Evolutionary conservation across 2,329 filamentous ascomycete genomes (phyloP).

Genomic region (Ceratocystiopsis sp.): DNA sequence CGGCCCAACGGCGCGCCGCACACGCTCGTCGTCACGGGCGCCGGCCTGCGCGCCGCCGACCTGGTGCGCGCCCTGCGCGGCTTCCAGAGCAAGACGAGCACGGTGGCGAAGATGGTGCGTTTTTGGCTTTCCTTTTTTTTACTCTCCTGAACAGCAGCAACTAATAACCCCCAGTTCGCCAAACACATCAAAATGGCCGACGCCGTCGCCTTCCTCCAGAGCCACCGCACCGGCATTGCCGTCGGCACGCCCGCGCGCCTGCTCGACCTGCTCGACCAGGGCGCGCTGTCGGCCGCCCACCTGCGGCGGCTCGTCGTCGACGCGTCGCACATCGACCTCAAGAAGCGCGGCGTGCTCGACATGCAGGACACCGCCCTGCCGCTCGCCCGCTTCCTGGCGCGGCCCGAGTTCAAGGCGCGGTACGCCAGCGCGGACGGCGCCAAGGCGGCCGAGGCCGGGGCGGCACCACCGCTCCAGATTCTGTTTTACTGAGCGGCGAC

Average conservation of each 20-base stretch:
- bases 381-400: conserved; percentile 55
- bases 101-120: conserved; percentile 62
- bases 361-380: conserved; percentile 87
- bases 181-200: conserved; percentile 96
- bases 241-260: conserved; percentile 80
- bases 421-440: conserved; percentile 25
- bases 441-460: conserved; percentile 8
- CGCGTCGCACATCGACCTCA: conserved; percentile 82
- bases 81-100: conserved; percentile 61
- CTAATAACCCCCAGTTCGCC: conserved; percentile 44
- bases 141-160: neutral
- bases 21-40: conserved; percentile 73
- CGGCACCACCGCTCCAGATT: conserved; percentile 36
- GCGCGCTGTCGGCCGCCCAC: conserved; percentile 51
- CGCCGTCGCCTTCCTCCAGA: conserved; percentile 58
- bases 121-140: no score
- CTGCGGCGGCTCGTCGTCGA: conserved; percentile 74
- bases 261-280: conserved; percentile 65
- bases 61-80: conserved; percentile 57
- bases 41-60: conserved; percentile 74
- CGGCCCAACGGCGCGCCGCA: conserved; percentile 60
- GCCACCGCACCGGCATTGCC: conserved; percentile 59
- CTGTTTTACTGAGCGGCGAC: conserved; percentile 5
- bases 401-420: conserved; percentile 46
- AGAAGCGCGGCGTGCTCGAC: conserved; percentile 84